phyloP scores from a whole-genome alignment of 768 basidiomycete genomes.

The Suillus americanus region DNA sequence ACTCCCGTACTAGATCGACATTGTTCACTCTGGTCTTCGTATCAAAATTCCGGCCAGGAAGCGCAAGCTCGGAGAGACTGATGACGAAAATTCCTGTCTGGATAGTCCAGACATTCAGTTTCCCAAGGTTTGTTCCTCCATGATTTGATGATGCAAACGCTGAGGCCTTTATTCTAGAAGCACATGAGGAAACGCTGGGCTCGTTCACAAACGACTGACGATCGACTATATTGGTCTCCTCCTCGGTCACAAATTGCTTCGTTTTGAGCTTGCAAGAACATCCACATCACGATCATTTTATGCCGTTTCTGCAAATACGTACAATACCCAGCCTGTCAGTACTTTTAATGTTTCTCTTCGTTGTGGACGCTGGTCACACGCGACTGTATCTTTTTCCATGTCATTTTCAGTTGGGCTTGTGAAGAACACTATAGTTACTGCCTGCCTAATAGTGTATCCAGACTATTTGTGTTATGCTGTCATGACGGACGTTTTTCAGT shows the following conservation, averaged over 20 bases:
- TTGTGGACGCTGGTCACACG: not conserved
- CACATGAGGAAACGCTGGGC: constrained; percentile 18
- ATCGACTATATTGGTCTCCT: constrained; percentile 1
- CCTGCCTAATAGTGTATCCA: not conserved
- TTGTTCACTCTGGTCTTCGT: constrained; percentile 19
- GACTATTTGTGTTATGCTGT: not conserved
- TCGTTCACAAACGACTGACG: constrained; percentile 1
- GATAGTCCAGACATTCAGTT: constrained; percentile 4
- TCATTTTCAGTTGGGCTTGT: not conserved
- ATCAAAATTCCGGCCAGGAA: constrained; percentile 27
- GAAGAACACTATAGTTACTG: not conserved
- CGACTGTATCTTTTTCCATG: constrained; percentile 1
- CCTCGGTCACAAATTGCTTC: not conserved
- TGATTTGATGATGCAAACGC: not conserved
- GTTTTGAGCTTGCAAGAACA: not conserved
- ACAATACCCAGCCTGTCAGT: not conserved
- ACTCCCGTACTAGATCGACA: constrained; percentile 8
- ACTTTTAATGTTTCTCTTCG: not conserved
- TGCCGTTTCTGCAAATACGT: not conserved
- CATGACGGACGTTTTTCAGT: not conserved
- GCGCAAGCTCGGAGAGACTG: constrained; percentile 23
- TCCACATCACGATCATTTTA: not conserved
- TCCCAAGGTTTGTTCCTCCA: constrained; percentile 20
- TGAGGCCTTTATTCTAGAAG: constrained; percentile 12
- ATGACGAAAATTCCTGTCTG: not conserved